Evolutionary conservation across 257 asterid species (phyloP).

Genomic region (Rauvolfia tetraphylla): DNA sequence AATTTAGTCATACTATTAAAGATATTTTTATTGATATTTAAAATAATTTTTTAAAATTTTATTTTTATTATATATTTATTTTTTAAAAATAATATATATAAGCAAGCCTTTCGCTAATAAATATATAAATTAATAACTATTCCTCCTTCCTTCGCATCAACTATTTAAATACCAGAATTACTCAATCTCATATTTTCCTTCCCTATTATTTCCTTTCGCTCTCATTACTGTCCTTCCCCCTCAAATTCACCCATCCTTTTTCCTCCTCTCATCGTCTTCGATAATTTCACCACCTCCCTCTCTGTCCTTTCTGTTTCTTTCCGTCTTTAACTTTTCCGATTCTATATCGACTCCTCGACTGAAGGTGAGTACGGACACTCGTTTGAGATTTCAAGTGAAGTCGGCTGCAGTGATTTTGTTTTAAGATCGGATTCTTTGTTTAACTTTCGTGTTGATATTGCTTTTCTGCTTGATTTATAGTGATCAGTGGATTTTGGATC

Average conservation of each 20-base stretch:
- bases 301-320: neutral
- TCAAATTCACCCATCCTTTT: constrained; percentile 4
- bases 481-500: constrained; percentile 7
- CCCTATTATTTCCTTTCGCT: too few species aligned
- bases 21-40: too few species aligned
- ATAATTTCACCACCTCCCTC: neutral
- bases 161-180: too few species aligned
- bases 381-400: neutral
- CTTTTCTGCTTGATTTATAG: constrained; percentile 6
- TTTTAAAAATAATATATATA: too few species aligned
- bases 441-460: constrained; percentile 2
- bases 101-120: too few species aligned
- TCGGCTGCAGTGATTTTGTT: neutral
- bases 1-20: too few species aligned
- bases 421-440: neutral
- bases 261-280: neutral
- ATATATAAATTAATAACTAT: too few species aligned
- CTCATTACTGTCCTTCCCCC: too few species aligned
- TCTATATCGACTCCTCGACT: neutral
- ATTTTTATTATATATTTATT: too few species aligned
- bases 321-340: neutral
- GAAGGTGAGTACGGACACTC: constrained; percentile 6
- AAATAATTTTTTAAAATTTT: too few species aligned
- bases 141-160: too few species aligned
- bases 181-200: too few species aligned